These are phyloP conservation scores for Erodium maritimum DNA, from an alignment of 345 rosid genomes.

Conservation along the genomic window DNA sequence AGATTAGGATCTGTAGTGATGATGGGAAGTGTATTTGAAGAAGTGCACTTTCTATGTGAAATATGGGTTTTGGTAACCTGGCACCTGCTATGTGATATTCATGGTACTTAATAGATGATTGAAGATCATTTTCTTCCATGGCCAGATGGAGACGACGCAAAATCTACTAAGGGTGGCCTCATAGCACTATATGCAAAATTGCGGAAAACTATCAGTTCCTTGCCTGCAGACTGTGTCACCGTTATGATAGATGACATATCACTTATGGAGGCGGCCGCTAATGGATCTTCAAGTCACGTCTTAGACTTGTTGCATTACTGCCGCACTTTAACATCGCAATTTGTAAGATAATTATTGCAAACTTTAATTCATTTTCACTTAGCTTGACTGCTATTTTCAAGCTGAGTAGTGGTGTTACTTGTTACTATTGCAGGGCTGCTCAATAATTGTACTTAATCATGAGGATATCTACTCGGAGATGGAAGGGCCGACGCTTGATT, in stretches of 20 bases:
- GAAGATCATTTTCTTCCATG: constrained; percentile 6
- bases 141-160: constrained; percentile 31
- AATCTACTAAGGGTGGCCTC: constrained; percentile 28
- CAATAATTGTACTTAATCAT: constrained; percentile 58
- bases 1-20: too few relatives aligned
- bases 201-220: constrained; percentile 24
- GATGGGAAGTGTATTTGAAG: too few relatives aligned
- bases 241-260: constrained; percentile 83
- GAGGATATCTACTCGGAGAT: constrained; percentile 53
- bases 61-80: too few relatives aligned
- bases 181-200: constrained; percentile 43
- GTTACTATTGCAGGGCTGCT: constrained; percentile 48
- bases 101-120: neutral
- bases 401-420: neutral
- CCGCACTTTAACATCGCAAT: constrained; percentile 56
- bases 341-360: constrained; percentile 34
- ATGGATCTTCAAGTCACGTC: constrained; percentile 47
- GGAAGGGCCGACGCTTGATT: constrained; percentile 36
- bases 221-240: constrained; percentile 36
- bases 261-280: constrained; percentile 67
- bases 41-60: too few relatives aligned
- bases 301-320: constrained; percentile 80
- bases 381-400: neutral
- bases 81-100: neutral
- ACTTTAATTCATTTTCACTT: neutral